Evolutionary conservation across 257 asterid genomes (phyloP).

Genomic region (Scutellaria galericulata): DNA sequence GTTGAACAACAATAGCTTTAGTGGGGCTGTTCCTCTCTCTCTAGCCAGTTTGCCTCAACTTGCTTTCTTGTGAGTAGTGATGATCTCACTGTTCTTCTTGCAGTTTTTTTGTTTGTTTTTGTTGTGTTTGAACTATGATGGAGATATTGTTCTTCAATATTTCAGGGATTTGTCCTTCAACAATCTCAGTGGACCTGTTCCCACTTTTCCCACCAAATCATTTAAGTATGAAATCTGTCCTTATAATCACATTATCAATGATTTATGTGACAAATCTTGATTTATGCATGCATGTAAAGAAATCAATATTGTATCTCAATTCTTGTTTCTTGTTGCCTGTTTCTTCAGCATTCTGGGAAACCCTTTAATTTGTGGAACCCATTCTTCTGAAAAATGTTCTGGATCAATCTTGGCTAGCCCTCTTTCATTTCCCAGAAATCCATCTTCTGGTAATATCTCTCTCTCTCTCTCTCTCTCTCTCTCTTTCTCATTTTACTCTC

Average conservation of each 20-base stretch:
- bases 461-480: constrained; percentile 2
- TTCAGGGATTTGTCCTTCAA: constrained; percentile 97
- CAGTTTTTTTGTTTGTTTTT: constrained; percentile 25
- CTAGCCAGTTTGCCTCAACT: constrained; percentile 85
- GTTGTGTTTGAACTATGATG: constrained; percentile 17
- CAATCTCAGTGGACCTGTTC: constrained; percentile 89
- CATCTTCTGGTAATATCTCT: constrained; percentile 53
- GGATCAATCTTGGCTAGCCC: constrained; percentile 59
- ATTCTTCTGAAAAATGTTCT: constrained; percentile 65
- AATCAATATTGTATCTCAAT: not conserved
- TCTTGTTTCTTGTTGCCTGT: not conserved
- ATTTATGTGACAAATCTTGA: constrained; percentile 20
- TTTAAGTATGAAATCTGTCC: constrained; percentile 63
- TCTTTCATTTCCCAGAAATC: constrained; percentile 57
- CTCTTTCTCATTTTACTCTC: not conserved
- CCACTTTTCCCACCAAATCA: constrained; percentile 77
- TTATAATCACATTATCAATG: not conserved
- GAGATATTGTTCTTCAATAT: constrained; percentile 28
- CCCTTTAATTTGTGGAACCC: constrained; percentile 79
- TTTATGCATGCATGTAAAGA: constrained; percentile 9
- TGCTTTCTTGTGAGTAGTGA: constrained; percentile 89
- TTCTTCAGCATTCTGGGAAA: constrained; percentile 71
- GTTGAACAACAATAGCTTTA: constrained; percentile 90
- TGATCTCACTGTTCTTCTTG: constrained; percentile 18
- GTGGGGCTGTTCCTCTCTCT: constrained; percentile 83